phyloP scores from a whole-genome alignment of 805 yeast species.

The Wickerhamomyces strasburgensis region DNA sequence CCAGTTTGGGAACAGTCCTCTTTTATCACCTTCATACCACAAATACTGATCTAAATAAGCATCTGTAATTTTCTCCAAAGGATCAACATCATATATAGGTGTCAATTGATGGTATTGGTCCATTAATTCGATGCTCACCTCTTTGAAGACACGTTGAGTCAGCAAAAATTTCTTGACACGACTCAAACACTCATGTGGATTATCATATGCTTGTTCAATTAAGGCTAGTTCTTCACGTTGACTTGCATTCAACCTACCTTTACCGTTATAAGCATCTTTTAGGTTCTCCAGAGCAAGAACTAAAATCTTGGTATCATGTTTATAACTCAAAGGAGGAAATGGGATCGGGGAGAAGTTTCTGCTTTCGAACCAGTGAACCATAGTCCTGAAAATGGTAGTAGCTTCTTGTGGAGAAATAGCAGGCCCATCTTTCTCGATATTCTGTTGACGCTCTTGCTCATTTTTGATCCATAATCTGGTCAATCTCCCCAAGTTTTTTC shows the following conservation, averaged over 20 bases:
- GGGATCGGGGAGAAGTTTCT: constrained; percentile 83
- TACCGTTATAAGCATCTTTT: constrained; percentile 73
- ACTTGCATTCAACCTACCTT: constrained; percentile 72
- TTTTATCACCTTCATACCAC: constrained; percentile 91
- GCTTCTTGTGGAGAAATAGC: constrained; percentile 84
- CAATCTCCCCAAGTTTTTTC: constrained; percentile 86
- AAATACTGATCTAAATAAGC: constrained; percentile 92
- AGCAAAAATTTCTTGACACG: constrained; percentile 76
- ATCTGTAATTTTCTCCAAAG: constrained; percentile 91
- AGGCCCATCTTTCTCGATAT: constrained; percentile 81
- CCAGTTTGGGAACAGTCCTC: constrained; percentile 92
- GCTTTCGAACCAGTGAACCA: constrained; percentile 89
- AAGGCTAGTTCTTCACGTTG: constrained; percentile 91
- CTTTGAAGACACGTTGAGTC: constrained; percentile 90
- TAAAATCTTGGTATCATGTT: constrained; percentile 87
- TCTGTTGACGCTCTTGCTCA: constrained; percentile 85
- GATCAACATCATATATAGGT: constrained; percentile 87
- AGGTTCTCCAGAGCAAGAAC: constrained; percentile 85
- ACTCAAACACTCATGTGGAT: constrained; percentile 88
- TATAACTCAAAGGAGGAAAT: constrained; percentile 87
- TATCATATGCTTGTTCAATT: constrained; percentile 94
- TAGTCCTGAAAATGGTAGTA: constrained; percentile 74
- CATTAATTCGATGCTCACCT: constrained; percentile 81
- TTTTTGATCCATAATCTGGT: constrained; percentile 89
- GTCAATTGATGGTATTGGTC: constrained; percentile 80